Base-by-base conservation (phyloP, 192 early-diverging fungal genomes). In the Kappamyces sp. region DNA sequence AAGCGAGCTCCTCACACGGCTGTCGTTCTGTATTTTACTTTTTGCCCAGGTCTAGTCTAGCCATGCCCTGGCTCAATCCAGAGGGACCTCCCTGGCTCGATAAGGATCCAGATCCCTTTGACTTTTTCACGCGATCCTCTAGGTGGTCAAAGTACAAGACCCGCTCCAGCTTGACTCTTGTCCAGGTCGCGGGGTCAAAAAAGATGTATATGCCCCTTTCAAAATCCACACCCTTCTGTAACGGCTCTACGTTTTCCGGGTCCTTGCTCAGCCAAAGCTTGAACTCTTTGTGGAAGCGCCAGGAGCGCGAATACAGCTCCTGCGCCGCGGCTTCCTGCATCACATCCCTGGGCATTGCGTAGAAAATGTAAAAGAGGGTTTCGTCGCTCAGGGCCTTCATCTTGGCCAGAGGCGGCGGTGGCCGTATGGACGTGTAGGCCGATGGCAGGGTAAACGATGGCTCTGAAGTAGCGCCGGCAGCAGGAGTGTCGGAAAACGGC, bases 311-410 rank as follows among this genome's bases (percentile, higher is more conserved):
- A 70, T 90, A 87, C 63, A 99, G 82, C 78, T 99, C 94, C 62
- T 92, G 86, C 32, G 94, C 93, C 3, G 92, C 90, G 5, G 86
- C 87, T 64, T 97, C 92, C 77, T 97, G 93, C 15, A 93, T 59
- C 41, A 86, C 76, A 53, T 95, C 93, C 49, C 89, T 82, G n/a
- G 97, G 94, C 79, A 92, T 84, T 9, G 89, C 87, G 74, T 99
- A 98, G 73, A 99, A 99, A 40, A 93, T 82, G 76, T 97, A 97
- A 61, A 99, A 93, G 60, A 99, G 75, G n/a, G 92, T 91, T 61
- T 98, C 93, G 58, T 97, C 94, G 44, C 76, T 74, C 35, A 93
- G 84, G 7, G 78, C 71, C 10, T 75, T 64, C 52, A 99, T 78
- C 62, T 87, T 87, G 44, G 83, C 74, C 47, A 87, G 74, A 7